phyloP scores from a whole-genome alignment of 768 basidiomycete genomes.

The Xerocomus potaroensis region DNA sequence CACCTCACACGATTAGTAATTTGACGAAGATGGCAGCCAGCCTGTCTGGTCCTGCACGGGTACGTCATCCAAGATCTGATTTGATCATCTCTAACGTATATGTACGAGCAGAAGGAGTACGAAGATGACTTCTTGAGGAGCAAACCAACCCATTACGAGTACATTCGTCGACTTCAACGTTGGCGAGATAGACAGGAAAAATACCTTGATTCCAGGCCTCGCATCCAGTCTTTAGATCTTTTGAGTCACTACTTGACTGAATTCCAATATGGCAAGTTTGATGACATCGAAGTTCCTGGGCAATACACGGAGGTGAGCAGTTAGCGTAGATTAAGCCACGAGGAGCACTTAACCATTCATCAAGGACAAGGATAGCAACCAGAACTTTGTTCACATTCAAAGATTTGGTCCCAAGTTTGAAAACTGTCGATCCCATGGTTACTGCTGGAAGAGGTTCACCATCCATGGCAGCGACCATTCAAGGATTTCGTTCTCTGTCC shows the following conservation, averaged over 20 bases:
- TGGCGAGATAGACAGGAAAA: conserved; percentile 93
- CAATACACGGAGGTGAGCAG: conserved; percentile 89
- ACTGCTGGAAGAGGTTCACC: conserved; percentile 85
- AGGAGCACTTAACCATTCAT: conserved; percentile 7
- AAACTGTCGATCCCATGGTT: conserved; percentile 80
- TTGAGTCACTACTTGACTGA: conserved; percentile 92
- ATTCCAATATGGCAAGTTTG: conserved; percentile 96
- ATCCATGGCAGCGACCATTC: conserved; percentile 90
- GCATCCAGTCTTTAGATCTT: conserved; percentile 78
- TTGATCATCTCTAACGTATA: background rate
- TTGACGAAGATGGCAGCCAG: conserved; percentile 58
- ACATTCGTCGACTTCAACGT: conserved; percentile 81
- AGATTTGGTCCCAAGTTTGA: conserved; percentile 91
- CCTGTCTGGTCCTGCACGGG: conserved; percentile 54
- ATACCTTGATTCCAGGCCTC: conserved; percentile 75
- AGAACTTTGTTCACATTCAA: conserved; percentile 84
- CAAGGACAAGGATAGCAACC: conserved; percentile 92
- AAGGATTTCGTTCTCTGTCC: conserved; percentile 85
- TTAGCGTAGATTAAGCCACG: background rate
- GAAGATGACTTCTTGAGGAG: conserved; percentile 85
- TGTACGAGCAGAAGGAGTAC: conserved; percentile 64
- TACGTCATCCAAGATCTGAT: conserved; percentile 29
- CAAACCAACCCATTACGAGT: conserved; percentile 79
- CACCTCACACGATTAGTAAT: conserved; percentile 49
- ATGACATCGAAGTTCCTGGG: conserved; percentile 97